Base-by-base conservation (phyloP, 495 filamentous ascomycete genomes). In the Talaromyces liani region DNA sequence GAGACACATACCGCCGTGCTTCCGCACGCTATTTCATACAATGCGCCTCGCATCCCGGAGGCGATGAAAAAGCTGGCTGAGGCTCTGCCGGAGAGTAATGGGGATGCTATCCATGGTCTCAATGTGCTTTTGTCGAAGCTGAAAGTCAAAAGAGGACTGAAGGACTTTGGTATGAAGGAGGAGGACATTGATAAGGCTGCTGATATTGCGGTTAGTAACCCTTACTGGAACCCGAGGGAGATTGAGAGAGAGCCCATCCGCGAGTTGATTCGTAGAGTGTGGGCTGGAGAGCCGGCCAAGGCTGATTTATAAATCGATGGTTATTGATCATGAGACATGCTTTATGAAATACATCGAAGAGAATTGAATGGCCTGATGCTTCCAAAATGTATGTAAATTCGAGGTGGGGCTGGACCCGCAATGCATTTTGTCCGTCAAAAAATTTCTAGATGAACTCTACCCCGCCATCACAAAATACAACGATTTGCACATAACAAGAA, bases 1-100 rank as follows among this genome's bases (percentile, higher is more conserved):
- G 85, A 89, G 68, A 88, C 86, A 0, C 87, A 90, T 70, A 88
- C 85, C 0, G 85, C 87, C 31, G 82, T 89, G 0, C 72, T 89
- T 0, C 85, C 87, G 0, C 87, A 90, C 65, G 85, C 87, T 2
- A 75, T 89, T 10, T 85, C 86, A 0, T 89, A 89, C 67, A 89
- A 89, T 68, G 84, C 85, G 0, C 84, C 87, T 0, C 78, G 77
- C 5, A 80, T 88, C n/a, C 82, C 84, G 1, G 80, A 79, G 27
- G 82, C 81, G 4, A 82, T 88, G 80, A 72, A 77, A 65, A 80
- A 80, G 62, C 69, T 89, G 12, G 85, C 84, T 0, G 78, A 77
- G 3, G 85, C 73, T 4, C 68, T 89, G 12, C 86, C 87, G 1
- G 83, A 75, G 6, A 84, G 81, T 68, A 82, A 84, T 55, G 82